A percentile compares a stretch with the other conserved stretches of the same genome.
Conservation (phyloP, 306 rosid genomes). For the Albizia julibrissin region DNA sequence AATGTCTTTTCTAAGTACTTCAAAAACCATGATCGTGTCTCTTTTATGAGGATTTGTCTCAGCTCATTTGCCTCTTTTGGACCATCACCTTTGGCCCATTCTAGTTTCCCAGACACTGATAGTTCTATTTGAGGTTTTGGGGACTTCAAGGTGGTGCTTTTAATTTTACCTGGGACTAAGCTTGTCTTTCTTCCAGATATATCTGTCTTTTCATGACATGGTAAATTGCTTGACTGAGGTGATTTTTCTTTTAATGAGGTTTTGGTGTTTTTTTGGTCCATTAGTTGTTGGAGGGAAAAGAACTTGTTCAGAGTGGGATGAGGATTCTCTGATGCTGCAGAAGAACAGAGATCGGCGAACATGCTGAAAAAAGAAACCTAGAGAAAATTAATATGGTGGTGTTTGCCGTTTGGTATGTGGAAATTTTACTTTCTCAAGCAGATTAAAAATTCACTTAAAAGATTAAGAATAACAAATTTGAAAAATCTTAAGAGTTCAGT, state of each 20-base stretch:
- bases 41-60: slow-evolving; percentile 56
- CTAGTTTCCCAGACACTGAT: slow-evolving; percentile 65
- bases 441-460: background rate
- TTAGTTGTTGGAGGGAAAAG: slow-evolving; percentile 67
- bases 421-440: background rate
- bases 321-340: slow-evolving; percentile 73
- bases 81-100: slow-evolving; percentile 78
- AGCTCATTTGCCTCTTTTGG: slow-evolving; percentile 60
- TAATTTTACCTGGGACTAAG: slow-evolving; percentile 28
- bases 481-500: background rate
- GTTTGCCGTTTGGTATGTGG: background rate
- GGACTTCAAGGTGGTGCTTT: slow-evolving; percentile 46
- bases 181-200: slow-evolving; percentile 50
- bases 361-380: slow-evolving; percentile 46
- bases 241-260: slow-evolving; percentile 53
- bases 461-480: background rate
- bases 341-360: slow-evolving; percentile 69
- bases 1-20: slow-evolving; percentile 72
- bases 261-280: slow-evolving; percentile 55
- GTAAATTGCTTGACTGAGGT: slow-evolving; percentile 39
- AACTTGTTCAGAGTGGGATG: slow-evolving; percentile 70
- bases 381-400: background rate
- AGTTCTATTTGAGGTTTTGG: slow-evolving; percentile 45
- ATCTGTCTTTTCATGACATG: slow-evolving; percentile 48
- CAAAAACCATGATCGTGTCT: slow-evolving; percentile 90